Base-by-base conservation (phyloP, 257 asterid genomes). In the Capsicum rhomboideum region DNA sequence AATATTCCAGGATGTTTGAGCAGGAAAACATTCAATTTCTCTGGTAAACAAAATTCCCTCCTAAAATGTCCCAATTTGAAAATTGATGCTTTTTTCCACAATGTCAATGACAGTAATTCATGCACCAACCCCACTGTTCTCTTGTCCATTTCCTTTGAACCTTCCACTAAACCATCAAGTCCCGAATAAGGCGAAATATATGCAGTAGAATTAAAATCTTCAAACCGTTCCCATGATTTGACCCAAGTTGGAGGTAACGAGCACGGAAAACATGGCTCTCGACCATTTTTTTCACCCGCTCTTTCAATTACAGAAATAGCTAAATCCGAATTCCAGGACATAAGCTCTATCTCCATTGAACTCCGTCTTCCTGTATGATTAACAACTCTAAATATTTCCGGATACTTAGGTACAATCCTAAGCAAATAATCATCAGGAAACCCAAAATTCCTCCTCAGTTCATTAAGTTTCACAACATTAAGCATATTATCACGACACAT, bases 351-450 rank as follows among this genome's bases (percentile, higher is more conserved):
- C 87, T 93, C 97, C 98, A 94, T 93, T 11, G 98, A 92, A 87
- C 93, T 91, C 82, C 96, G 88, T 85, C 91, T 91, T 85, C 98
- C 98, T 5, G 93, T 84, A 82, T 84, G 88, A 67, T 90, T 96
- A 78, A 93, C 63, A 75, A 91, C 86, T 55, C 92, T 88, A 86
- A 96, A 96, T 89, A 89, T 88, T 71, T 94, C 93, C 10, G 94
- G 78, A 82, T 96, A 92, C 85, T 94, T 96, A 8, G 98, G 97
- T 29, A 93, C 91, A 83, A 96, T 88, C 79, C 97, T 89, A 29
- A 93, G 91, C 90, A 96, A 84, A 86, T 93, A 96, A 89, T 94
- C 98, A 90, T 96, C 98, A 0, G 97, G 98, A 90, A 95, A 91
- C 13, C 98, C 99, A 23, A 94, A 75, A 50, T 75, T 75, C 28